phyloP scores from a whole-genome alignment of 2,329 filamentous ascomycete genomes.

The Aspergillus alliaceus region DNA sequence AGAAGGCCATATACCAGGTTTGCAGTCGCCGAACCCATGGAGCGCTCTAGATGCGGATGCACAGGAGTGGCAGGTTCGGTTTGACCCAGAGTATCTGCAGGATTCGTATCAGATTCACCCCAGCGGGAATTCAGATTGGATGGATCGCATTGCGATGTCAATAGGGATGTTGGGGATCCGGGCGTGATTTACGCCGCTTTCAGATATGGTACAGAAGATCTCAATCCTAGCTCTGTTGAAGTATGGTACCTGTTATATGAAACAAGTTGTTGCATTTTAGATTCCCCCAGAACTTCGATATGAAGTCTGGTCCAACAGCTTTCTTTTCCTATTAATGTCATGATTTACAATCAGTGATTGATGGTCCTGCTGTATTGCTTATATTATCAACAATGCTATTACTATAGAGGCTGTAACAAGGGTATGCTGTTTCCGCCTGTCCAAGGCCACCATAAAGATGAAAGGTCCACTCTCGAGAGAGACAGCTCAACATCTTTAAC shows the following conservation, averaged over 20 bases:
- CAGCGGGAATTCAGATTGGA: constrained; percentile 4
- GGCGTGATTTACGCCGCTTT: not conserved
- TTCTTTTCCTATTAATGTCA: not conserved
- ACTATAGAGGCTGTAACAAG: not conserved
- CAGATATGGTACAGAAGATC: not conserved
- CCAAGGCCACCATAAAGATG: not conserved
- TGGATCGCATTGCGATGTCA: constrained; percentile 14
- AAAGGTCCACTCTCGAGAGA: not conserved
- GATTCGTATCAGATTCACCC: not conserved
- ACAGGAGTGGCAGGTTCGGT: not conserved
- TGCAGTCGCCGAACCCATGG: not conserved
- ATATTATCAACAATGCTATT: not conserved
- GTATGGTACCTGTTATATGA: not conserved
- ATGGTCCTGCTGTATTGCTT: not conserved
- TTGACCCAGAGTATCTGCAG: constrained; percentile 4
- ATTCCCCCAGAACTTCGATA: not conserved
- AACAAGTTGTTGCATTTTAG: not conserved
- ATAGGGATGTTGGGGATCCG: constrained; percentile 15
- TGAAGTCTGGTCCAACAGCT: not conserved
- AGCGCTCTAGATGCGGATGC: not conserved
- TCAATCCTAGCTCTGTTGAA: too few relatives aligned
- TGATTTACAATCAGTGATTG: not conserved
- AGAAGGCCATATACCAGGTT: too few relatives aligned
- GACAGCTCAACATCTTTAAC: not conserved
- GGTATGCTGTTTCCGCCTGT: not conserved